These are phyloP conservation scores for Endothia cerciana DNA, from an alignment of 2,329 filamentous ascomycete genomes.

Conservation along the genomic window DNA sequence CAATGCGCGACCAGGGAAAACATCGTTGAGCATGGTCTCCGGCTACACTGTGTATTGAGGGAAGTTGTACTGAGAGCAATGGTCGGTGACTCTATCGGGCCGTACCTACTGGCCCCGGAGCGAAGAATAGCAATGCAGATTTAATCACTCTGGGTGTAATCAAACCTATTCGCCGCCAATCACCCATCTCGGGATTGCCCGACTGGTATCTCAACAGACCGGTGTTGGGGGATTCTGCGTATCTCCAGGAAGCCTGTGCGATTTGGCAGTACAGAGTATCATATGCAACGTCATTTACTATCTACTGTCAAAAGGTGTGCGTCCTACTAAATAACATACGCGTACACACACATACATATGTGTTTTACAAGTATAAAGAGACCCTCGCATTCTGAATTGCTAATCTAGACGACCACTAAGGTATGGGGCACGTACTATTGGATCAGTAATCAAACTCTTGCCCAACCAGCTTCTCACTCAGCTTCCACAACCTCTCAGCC, in stretches of 20 bases:
- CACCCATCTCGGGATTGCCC: neutral
- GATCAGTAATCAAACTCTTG: slow-evolving; percentile 40
- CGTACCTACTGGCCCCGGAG: neutral
- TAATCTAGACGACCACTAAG: neutral
- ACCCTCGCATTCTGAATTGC: neutral
- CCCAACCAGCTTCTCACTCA: slow-evolving; percentile 51
- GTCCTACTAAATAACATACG: neutral
- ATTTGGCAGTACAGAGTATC: too few relatives aligned
- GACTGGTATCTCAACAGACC: too few relatives aligned
- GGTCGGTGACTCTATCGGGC: neutral
- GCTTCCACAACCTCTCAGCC: slow-evolving; percentile 49
- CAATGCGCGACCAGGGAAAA: neutral
- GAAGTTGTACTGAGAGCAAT: neutral
- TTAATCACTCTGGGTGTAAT: neutral
- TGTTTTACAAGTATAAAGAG: neutral
- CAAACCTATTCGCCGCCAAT: neutral
- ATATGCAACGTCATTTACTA: too few relatives aligned
- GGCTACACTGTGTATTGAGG: neutral
- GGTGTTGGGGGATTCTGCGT: too few relatives aligned
- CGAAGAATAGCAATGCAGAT: neutral
- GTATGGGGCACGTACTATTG: neutral
- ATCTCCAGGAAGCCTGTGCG: too few relatives aligned
- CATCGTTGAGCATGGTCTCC: neutral
- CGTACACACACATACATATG: too few relatives aligned
- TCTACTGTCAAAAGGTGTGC: too few relatives aligned